phyloP scores from a whole-genome alignment of 2,329 filamentous ascomycete species.

The Ilyonectria robusta region DNA sequence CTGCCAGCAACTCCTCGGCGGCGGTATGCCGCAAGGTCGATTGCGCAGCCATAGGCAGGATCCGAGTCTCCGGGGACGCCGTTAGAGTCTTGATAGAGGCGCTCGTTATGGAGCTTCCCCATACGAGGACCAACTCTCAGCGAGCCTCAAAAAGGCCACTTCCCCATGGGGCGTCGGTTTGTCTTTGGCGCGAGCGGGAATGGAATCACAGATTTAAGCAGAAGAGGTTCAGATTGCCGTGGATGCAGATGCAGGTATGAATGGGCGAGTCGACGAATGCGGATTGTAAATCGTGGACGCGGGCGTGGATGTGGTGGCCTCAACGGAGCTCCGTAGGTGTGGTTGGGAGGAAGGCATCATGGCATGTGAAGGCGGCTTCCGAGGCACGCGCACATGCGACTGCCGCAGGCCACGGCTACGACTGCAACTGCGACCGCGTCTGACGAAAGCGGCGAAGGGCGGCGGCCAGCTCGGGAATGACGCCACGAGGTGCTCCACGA shows the following conservation, averaged over 20 bases:
- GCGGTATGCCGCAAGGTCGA: constrained; percentile 81
- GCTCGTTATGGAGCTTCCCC: constrained; percentile 41
- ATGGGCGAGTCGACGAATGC: constrained; percentile 13
- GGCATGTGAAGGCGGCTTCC: constrained; percentile 49
- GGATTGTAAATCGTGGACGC: constrained; percentile 23
- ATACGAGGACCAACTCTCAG: constrained; percentile 38
- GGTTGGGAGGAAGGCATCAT: constrained; percentile 32
- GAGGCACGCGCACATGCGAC: constrained; percentile 48
- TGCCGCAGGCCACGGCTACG: constrained; percentile 17
- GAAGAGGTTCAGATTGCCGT: constrained; percentile 21
- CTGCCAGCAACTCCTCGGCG: constrained; percentile 76
- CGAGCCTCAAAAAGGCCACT: constrained; percentile 36
- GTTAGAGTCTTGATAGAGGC: constrained; percentile 30
- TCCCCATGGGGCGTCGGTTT: constrained; percentile 37
- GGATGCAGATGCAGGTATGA: background rate
- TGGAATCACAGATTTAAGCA: constrained; percentile 20
- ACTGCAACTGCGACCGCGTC: constrained; percentile 38
- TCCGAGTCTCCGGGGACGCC: constrained; percentile 3
- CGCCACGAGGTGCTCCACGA: constrained; percentile 36
- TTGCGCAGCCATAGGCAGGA: constrained; percentile 81
- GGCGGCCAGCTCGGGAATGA: constrained; percentile 42
- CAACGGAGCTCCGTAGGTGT: constrained; percentile 20
- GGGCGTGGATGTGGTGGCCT: constrained; percentile 22
- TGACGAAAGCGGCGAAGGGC: constrained; percentile 42
- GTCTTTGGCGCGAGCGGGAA: constrained; percentile 1